Evolutionary conservation across 176 grass and related monocot genomes (phyloP), one percentile per base, ranked within the genome.

Genomic region (Hyparrhenia diplandra): DNA sequence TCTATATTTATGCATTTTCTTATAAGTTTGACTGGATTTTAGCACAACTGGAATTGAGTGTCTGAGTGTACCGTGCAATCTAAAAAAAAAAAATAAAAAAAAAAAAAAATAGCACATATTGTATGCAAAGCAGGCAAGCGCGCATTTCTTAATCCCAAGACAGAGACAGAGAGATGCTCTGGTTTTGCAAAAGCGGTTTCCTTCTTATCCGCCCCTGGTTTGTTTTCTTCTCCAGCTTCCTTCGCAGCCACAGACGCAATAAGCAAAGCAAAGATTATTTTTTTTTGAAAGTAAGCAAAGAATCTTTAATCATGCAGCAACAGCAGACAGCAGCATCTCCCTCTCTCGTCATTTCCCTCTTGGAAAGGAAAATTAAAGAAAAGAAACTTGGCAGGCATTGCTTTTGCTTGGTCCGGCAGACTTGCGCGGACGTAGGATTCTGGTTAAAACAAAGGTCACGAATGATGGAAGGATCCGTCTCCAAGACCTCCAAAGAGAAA

Each of bases 121-220:
- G 6, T 51, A 20, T 6, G 7, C 20, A 21, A 55, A n/a, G n/a
- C n/a, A 55, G 51, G 20, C 51, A 55, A n/a, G 3, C 51, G 49
- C 18, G 6, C 49, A 52, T 52, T 52, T 52, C 49, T 52, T 20
- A 52, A 21, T 21, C 49, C 18, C 18, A 0, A n/a, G n/a, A 32
- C 2, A 4, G 6, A 54, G 18, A n/a, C 6, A 52, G 49, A 52
- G 8, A n/a, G n/a, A n/a, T n/a, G 57, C 41, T 29, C 59, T 29
- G n/a, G 61, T 83, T 41, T 76, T 11, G 46, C 71, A 42, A 17
- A 42, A 29, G 63, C 63, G 34, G 62, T 84, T 83, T 76, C 12
- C 32, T 37, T 37, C 43, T 41, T 59, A 58, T n/a, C n/a, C n/a
- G 21, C 31, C 31, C 31, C 2, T 2, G 31, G 31, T 73, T 51